These are phyloP conservation scores for Pyrenopolyporus hunteri DNA, from an alignment of 495 filamentous ascomycete genomes.

Conservation along the genomic window DNA sequence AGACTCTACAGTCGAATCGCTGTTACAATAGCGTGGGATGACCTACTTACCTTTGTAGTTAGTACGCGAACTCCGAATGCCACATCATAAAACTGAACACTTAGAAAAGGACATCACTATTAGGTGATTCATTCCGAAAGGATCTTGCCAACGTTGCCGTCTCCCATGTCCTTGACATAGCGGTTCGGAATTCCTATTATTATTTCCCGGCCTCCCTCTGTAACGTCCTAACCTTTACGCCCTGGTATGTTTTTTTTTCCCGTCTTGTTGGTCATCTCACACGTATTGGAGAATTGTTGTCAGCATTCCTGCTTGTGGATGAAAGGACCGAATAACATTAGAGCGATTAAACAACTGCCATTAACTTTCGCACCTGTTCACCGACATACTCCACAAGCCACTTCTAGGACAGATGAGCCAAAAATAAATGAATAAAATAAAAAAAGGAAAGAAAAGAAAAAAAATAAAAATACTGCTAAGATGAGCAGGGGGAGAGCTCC, in stretches of 20 bases:
- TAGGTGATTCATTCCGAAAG: conserved; percentile 26
- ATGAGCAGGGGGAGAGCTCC: conserved; percentile 4
- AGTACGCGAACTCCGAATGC: conserved; percentile 12
- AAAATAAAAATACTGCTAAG: conserved; percentile 23
- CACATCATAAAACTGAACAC: conserved; percentile 2
- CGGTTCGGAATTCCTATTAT: conserved; percentile 1
- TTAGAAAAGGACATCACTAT: conserved; percentile 14
- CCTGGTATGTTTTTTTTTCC: conserved; percentile 25
- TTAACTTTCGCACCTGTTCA: conserved; percentile 1
- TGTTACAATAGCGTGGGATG: background rate
- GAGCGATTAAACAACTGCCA: conserved; percentile 2
- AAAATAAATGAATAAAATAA: conserved; percentile 16
- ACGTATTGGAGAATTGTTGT: conserved; percentile 3
- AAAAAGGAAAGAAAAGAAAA: background rate
- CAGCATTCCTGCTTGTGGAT: conserved; percentile 21
- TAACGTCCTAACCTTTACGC: background rate
- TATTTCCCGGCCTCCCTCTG: conserved; percentile 10
- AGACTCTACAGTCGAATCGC: background rate
- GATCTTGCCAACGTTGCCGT: background rate
- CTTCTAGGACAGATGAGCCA: conserved; percentile 3
- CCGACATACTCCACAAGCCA: background rate
- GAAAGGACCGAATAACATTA: conserved; percentile 27
- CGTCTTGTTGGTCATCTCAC: conserved; percentile 1
- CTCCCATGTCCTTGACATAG: conserved; percentile 3
- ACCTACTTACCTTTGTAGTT: no score